phyloP scores from a whole-genome alignment of 169 alveolate genomes.

The Plasmodium gonderi region DNA sequence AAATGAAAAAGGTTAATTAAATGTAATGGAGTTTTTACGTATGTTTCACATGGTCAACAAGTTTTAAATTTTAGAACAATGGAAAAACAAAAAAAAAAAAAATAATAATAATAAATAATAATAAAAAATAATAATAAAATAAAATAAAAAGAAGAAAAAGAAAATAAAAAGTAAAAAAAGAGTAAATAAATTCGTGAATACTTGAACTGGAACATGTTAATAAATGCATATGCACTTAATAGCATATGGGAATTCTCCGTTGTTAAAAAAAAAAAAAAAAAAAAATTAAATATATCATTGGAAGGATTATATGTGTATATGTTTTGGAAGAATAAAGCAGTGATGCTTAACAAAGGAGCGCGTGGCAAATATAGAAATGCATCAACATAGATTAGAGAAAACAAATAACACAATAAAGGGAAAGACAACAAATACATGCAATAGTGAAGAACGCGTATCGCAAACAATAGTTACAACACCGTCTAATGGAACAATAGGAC shows the following conservation, averaged over 20 bases:
- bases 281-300: neutral
- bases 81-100: neutral
- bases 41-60: constrained; percentile 45
- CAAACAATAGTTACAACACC: too few species aligned
- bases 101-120: neutral
- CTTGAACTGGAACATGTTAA: too few species aligned
- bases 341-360: too few species aligned
- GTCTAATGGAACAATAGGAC: neutral
- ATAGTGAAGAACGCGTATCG: too few species aligned
- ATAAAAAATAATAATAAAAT: neutral
- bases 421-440: too few species aligned
- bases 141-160: neutral
- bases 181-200: neutral
- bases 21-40: neutral
- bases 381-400: neutral
- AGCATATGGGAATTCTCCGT: neutral
- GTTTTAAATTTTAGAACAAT: constrained; percentile 35
- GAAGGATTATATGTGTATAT: too few species aligned
- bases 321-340: too few species aligned
- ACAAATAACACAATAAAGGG: neutral
- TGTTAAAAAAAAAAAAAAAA: neutral
- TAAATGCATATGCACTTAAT: neutral
- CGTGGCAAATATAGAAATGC: too few species aligned
- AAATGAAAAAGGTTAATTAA: constrained; percentile 31
- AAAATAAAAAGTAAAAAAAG: neutral